These are phyloP conservation scores for Eucalyptus sideroxylon DNA, from an alignment of 345 rosid species.

Conservation along the genomic window DNA sequence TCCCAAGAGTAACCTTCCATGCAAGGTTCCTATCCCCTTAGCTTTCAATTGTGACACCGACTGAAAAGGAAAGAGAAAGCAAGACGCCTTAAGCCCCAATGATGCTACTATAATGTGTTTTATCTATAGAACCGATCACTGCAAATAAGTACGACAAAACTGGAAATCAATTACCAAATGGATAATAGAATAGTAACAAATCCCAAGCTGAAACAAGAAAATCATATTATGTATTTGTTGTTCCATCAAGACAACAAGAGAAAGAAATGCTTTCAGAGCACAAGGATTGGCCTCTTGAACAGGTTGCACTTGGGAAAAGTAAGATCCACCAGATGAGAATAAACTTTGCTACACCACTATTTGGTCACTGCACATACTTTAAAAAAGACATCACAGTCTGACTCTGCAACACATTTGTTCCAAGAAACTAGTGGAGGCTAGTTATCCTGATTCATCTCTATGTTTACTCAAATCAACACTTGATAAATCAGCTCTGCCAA, in stretches of 20 bases:
- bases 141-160: neutral
- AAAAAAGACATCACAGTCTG: neutral
- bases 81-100: neutral
- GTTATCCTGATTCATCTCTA: neutral
- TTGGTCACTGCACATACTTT: neutral
- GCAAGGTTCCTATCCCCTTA: conserved; percentile 41
- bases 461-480: neutral
- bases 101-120: neutral
- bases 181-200: neutral
- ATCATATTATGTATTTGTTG: neutral
- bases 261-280: neutral
- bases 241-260: neutral
- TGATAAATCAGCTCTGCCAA: neutral
- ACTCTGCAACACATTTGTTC: neutral
- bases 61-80: conserved; percentile 13
- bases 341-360: neutral
- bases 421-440: neutral
- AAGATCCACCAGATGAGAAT: neutral
- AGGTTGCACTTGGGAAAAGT: neutral
- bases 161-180: neutral
- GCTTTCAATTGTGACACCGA: conserved; percentile 23
- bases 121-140: neutral
- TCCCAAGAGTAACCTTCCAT: conserved; percentile 54
- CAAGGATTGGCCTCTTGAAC: neutral
- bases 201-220: neutral